Evolutionary conservation across 2,329 filamentous ascomycete genomes (phyloP).

Genomic region (Cordyceps pruinosa): DNA sequence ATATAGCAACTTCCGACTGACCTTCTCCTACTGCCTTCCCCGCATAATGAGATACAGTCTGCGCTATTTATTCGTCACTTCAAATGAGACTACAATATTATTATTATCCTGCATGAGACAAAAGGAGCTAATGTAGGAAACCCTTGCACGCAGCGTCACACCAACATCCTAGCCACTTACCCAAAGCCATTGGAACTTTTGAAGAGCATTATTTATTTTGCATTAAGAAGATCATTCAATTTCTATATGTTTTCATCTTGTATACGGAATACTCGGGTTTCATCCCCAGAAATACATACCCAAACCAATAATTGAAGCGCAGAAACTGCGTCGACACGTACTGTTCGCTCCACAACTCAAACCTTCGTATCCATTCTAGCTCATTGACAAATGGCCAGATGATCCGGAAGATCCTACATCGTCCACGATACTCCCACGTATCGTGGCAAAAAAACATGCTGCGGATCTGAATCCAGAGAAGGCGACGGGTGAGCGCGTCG

Average conservation of each 20-base stretch:
- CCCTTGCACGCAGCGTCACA: background rate
- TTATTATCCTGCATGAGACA: background rate
- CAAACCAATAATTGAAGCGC: background rate
- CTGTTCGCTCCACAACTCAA: background rate
- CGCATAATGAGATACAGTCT: too few species aligned
- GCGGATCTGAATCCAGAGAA: background rate
- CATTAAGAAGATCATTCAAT: background rate
- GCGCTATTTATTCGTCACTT: background rate
- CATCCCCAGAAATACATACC: background rate
- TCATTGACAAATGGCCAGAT: background rate
- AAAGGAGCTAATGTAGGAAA: background rate
- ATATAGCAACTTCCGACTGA: background rate
- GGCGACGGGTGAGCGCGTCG: background rate
- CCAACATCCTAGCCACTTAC: background rate
- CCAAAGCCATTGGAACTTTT: background rate
- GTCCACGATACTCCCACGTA: background rate
- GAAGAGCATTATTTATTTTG: background rate
- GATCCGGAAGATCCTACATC: background rate
- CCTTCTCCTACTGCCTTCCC: too few species aligned
- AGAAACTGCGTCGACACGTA: background rate
- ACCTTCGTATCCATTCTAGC: background rate
- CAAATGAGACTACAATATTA: background rate
- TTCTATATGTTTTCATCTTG: background rate
- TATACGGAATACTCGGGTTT: background rate
- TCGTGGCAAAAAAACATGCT: background rate